Conservation (phyloP, 805 yeast genomes). For the Yarrowia alimentaria region DNA sequence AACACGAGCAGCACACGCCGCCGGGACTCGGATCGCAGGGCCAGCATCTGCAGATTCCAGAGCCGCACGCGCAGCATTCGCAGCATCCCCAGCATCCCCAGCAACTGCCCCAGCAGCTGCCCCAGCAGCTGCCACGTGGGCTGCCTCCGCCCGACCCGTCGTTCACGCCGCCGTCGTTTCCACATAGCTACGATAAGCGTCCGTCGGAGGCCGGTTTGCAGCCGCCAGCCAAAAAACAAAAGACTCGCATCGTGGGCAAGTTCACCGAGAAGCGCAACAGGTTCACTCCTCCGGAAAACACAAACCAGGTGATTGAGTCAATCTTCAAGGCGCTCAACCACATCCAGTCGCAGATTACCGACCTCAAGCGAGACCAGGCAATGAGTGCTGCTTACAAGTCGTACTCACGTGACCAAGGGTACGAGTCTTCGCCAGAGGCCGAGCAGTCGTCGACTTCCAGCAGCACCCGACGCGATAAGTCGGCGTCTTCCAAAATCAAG, state of each 20-base stretch:
- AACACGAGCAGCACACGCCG: too few relatives aligned
- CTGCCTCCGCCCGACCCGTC: too few relatives aligned
- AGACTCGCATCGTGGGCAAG: slow-evolving; percentile 9
- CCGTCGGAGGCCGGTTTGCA: not conserved
- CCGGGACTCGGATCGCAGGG: too few relatives aligned
- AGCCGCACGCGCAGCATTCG: too few relatives aligned
- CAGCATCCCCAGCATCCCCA: too few relatives aligned
- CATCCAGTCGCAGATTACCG: slow-evolving; percentile 20
- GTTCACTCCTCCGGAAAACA: slow-evolving; percentile 8
- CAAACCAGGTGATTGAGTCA: slow-evolving; percentile 20
- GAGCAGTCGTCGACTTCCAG: slow-evolving; percentile 21
- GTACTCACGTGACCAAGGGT: slow-evolving; percentile 16
- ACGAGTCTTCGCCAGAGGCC: slow-evolving; percentile 18
- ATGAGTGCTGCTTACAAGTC: slow-evolving; percentile 19
- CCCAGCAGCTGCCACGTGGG: too few relatives aligned
- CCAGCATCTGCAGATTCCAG: too few relatives aligned
- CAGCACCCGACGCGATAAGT: slow-evolving; percentile 3
- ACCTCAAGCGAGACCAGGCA: slow-evolving; percentile 24
- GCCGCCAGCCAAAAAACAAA: slow-evolving; percentile 9
- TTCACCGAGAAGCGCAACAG: slow-evolving; percentile 7
- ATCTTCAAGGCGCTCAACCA: slow-evolving; percentile 16
- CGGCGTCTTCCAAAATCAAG: slow-evolving; percentile 1
- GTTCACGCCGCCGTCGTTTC: too few relatives aligned
- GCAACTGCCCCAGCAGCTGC: not conserved
- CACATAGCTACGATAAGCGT: too few relatives aligned